Evolutionary conservation across 164 flowering plant species (phyloP), one percentile per base, ranked within the genome.

Genomic region (Vitis riparia): DNA sequence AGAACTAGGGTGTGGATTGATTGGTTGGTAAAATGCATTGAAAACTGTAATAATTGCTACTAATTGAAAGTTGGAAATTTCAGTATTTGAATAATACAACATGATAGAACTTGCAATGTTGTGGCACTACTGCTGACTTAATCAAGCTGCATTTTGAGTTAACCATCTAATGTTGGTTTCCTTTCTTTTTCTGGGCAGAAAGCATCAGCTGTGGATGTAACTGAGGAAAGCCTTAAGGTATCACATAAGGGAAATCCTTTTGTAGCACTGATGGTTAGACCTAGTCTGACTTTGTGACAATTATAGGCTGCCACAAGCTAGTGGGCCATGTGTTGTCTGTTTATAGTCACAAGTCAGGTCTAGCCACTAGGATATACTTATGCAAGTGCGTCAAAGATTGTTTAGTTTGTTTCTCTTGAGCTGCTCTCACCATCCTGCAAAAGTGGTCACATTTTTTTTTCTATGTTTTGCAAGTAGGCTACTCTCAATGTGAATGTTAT

Each of bases 141-240:
- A 37, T 37, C 44, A 47, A 49, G 6, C 11, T 66, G 59, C 12
- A 52, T 5, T 11, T 29, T 15, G 27, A 66, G 66, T 23, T 13
- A 13, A 19, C 60, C 27, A 57, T 15, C 17, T 17, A 15, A 6
- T 57, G 17, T 9, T 57, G 27, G 27, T 13, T 17, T 14, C 15
- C 59, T 47, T 11, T 63, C 65, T 30, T 48, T 59, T 14, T 67
- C 53, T 51, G 78, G 83, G 79, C 99, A 94, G 99, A 94, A 94
- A 82, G 55, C 92, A 65, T 55, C 89, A 67, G 95, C 84, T 62
- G 71, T 94, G 81, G 95, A 92, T 73, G 89, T 83, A 15, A 73
- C 89, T 47, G 91, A 88, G 73, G 95, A 87, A 75, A 70, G 84
- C 77, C 87, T 92, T 13, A 88, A 90, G 99, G 98, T 94, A 87